Conservation (phyloP, 257 asterid species). For the Orobanche coerulescens region DNA sequence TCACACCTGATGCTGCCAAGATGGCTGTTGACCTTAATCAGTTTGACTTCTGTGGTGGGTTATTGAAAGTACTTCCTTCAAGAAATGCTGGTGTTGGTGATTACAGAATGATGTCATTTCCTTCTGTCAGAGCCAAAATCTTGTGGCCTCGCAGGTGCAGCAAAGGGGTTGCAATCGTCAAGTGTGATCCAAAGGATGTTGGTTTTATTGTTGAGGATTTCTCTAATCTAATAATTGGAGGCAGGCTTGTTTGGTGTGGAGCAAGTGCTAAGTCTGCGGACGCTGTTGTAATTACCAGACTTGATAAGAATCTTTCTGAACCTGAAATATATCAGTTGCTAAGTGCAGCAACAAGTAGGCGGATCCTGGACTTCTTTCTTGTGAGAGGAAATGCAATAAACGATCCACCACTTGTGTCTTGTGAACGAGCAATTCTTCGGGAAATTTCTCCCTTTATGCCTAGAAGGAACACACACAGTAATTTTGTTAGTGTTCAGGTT, state of each 20-base stretch:
- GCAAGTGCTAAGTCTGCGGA: constrained; percentile 27
- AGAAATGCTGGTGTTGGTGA: constrained; percentile 38
- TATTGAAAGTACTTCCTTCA: constrained; percentile 52
- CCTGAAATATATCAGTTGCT: constrained; percentile 44
- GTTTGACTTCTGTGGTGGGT: constrained; percentile 43
- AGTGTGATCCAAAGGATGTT: constrained; percentile 58
- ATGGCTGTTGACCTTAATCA: constrained; percentile 40
- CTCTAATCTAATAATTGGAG: constrained; percentile 38
- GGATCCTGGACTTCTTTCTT: constrained; percentile 44
- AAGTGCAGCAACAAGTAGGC: constrained; percentile 37
- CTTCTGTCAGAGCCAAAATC: constrained; percentile 61
- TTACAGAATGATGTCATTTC: constrained; percentile 37
- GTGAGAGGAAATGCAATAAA: constrained; percentile 51
- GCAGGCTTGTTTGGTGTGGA: constrained; percentile 31
- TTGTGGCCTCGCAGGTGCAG: constrained; percentile 86
- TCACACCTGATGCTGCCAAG: constrained; percentile 71
- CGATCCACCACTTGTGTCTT: constrained; percentile 44
- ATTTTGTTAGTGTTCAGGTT: constrained; percentile 59
- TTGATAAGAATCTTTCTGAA: constrained; percentile 55
- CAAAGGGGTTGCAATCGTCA: constrained; percentile 67
- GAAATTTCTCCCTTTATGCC: constrained; percentile 82
- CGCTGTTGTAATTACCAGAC: constrained; percentile 40
- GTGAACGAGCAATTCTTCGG: constrained; percentile 65
- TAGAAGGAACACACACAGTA: constrained; percentile 43
- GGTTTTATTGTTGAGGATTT: constrained; percentile 42